phyloP scores from a whole-genome alignment of 1,139 yeast genomes.

The Kodamaea fungicola region DNA sequence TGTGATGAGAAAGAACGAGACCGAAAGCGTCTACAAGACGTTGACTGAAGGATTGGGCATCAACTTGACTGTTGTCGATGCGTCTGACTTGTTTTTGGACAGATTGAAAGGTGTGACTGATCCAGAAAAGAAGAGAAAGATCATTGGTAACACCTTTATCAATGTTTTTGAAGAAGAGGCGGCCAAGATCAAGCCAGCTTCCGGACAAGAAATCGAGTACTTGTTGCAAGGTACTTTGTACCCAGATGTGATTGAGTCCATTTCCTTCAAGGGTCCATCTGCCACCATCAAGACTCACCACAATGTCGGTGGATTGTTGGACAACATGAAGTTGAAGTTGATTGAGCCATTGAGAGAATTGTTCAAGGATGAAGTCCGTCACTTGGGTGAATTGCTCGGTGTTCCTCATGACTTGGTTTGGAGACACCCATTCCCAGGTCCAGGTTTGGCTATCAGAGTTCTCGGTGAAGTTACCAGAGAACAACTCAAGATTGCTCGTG shows the following conservation, averaged over 20 bases:
- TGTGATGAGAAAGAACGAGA: conserved; percentile 93
- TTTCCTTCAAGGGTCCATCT: conserved; percentile 98
- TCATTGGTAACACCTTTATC: conserved; percentile 96
- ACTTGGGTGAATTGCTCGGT: conserved; percentile 89
- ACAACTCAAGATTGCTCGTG: conserved; percentile 95
- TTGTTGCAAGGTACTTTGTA: conserved; percentile 95
- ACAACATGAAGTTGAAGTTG: conserved; percentile 95
- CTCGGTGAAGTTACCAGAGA: conserved; percentile 92
- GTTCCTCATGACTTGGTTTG: conserved; percentile 96
- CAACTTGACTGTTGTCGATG: conserved; percentile 91
- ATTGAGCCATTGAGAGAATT: conserved; percentile 98
- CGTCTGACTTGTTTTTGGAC: conserved; percentile 81
- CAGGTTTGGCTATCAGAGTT: conserved; percentile 98
- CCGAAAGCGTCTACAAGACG: conserved; percentile 81
- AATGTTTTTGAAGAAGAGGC: conserved; percentile 97
- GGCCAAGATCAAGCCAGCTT: conserved; percentile 83
- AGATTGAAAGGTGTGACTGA: conserved; percentile 92
- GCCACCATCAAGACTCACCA: conserved; percentile 99
- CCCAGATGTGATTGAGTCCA: conserved; percentile 98
- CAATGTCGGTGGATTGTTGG: conserved; percentile 96
- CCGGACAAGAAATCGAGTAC: conserved; percentile 88
- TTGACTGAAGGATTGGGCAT: conserved; percentile 91
- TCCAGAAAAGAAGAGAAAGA: conserved; percentile 98
- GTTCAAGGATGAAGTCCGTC: conserved; percentile 98
- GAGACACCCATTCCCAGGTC: conserved; percentile 99